Conservation (phyloP, 352 stramenopile species). For the Nothophytophthora sp. region DNA sequence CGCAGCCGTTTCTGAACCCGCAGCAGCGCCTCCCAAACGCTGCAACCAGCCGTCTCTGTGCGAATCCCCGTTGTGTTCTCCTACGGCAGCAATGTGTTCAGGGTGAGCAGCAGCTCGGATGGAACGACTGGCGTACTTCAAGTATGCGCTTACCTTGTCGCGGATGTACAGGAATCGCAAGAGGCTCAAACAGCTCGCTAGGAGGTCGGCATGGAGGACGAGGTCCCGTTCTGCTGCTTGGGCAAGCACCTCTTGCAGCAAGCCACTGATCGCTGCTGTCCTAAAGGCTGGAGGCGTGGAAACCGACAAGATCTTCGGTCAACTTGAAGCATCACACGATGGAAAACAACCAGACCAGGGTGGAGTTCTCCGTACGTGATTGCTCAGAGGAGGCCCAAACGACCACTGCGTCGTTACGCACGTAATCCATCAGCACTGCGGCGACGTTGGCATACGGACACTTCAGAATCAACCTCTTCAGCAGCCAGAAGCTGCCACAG, state of each 20-base stretch:
- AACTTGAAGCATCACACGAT: no score
- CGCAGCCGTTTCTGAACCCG: constrained; percentile 36
- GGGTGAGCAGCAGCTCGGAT: background rate
- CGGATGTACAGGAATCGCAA: constrained; percentile 63
- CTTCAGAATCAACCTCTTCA: constrained; percentile 39
- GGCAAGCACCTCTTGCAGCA: constrained; percentile 36
- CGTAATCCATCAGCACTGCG: constrained; percentile 63
- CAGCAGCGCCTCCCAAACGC: constrained; percentile 16
- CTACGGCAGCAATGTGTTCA: constrained; percentile 11
- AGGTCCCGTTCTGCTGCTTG: constrained; percentile 61
- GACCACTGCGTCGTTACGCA: constrained; percentile 46
- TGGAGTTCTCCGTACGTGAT: constrained; percentile 24
- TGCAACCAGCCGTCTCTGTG: constrained; percentile 2
- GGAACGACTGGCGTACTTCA: no score
- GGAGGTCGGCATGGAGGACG: constrained; percentile 55
- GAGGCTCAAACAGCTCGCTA: constrained; percentile 70
- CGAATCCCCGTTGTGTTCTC: constrained; percentile 35
- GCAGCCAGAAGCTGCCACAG: constrained; percentile 45
- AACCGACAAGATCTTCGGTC: no score
- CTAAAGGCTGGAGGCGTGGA: constrained; percentile 37
- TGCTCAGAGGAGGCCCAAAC: constrained; percentile 30
- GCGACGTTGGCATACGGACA: constrained; percentile 78
- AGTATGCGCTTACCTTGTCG: constrained; percentile 47
- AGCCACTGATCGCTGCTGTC: constrained; percentile 18
- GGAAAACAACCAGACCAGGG: background rate